Evolutionary conservation across 1,139 yeast species (phyloP).

Genomic region (Zygosaccharomyces pseudobailii): DNA sequence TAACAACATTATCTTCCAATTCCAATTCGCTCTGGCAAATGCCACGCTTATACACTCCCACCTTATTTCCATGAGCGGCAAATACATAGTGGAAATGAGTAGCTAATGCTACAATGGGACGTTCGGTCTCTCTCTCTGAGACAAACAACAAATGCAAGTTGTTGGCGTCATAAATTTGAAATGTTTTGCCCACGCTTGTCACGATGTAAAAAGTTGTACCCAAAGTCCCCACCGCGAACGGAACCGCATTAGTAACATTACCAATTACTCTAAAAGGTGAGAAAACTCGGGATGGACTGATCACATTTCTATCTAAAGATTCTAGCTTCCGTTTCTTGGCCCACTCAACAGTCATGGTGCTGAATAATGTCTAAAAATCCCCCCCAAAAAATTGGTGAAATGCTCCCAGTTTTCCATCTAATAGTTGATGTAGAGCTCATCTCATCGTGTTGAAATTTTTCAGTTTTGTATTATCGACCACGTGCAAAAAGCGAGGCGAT

Average conservation of each 20-base stretch:
- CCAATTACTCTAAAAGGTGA: slow-evolving; percentile 61
- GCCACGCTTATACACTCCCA: slow-evolving; percentile 85
- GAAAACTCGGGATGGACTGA: slow-evolving; percentile 41
- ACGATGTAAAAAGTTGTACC: slow-evolving; percentile 87
- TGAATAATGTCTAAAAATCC: not conserved
- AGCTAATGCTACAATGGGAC: slow-evolving; percentile 63
- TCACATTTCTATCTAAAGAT: slow-evolving; percentile 12
- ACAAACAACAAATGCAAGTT: slow-evolving; percentile 83
- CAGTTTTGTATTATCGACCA: not conserved
- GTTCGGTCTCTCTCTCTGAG: slow-evolving; percentile 69
- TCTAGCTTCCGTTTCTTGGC: slow-evolving; percentile 33
- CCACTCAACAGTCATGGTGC: slow-evolving; percentile 6
- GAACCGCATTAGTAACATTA: slow-evolving; percentile 69
- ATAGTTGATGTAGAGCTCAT: slow-evolving; percentile 5
- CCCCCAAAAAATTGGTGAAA: no score
- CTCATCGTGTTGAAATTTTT: slow-evolving; percentile 14
- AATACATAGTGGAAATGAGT: slow-evolving; percentile 83
- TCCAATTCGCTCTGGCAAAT: slow-evolving; percentile 53
- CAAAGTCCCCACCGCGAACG: slow-evolving; percentile 82
- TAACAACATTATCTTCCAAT: slow-evolving; percentile 34
- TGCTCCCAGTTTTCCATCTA: not conserved
- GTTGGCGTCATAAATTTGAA: slow-evolving; percentile 91
- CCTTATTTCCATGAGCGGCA: slow-evolving; percentile 65
- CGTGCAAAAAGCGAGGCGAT: not conserved
- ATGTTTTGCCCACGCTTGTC: slow-evolving; percentile 83